Evolutionary conservation across 1,139 yeast species (phyloP).

Genomic region (Kodamaea ohmeri): DNA sequence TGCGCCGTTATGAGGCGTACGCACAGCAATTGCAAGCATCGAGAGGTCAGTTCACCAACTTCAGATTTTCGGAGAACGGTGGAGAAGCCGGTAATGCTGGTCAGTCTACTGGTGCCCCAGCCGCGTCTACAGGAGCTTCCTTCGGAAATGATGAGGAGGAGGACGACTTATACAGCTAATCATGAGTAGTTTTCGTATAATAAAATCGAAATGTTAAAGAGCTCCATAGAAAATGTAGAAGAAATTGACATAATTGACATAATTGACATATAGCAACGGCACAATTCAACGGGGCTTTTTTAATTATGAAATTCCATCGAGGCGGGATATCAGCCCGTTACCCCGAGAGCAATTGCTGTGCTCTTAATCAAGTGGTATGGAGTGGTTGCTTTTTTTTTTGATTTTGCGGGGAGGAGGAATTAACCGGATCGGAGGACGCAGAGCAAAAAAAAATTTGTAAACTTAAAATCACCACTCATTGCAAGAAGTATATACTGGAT

Average conservation of each 20-base stretch:
- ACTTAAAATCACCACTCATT: background rate
- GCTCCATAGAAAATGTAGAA: background rate
- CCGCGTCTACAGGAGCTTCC: slow-evolving; percentile 55
- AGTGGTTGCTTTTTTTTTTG: background rate
- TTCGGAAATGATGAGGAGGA: slow-evolving; percentile 83
- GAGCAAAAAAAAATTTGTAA: slow-evolving; percentile 2
- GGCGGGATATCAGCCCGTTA: too few relatives aligned
- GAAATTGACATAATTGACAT: background rate
- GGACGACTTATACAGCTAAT: slow-evolving; percentile 85
- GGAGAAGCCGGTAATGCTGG: slow-evolving; percentile 41
- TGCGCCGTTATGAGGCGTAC: slow-evolving; percentile 97
- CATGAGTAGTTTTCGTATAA: slow-evolving; percentile 1
- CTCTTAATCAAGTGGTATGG: background rate
- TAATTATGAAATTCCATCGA: too few relatives aligned
- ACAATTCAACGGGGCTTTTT: too few relatives aligned
- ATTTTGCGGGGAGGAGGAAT: slow-evolving; percentile 1
- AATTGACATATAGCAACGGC: too few relatives aligned
- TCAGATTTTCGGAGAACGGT: slow-evolving; percentile 61
- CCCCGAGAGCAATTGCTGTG: too few relatives aligned
- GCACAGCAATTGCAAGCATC: slow-evolving; percentile 96
- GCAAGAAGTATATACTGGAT: slow-evolving; percentile 9
- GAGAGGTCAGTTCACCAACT: slow-evolving; percentile 84
- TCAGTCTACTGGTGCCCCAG: slow-evolving; percentile 73
- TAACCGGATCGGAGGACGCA: slow-evolving; percentile 4
- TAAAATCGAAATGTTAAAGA: slow-evolving; percentile 2